Conservation (phyloP, 192 early-diverging fungal genomes). For the Umbelopsis sp. region DNA sequence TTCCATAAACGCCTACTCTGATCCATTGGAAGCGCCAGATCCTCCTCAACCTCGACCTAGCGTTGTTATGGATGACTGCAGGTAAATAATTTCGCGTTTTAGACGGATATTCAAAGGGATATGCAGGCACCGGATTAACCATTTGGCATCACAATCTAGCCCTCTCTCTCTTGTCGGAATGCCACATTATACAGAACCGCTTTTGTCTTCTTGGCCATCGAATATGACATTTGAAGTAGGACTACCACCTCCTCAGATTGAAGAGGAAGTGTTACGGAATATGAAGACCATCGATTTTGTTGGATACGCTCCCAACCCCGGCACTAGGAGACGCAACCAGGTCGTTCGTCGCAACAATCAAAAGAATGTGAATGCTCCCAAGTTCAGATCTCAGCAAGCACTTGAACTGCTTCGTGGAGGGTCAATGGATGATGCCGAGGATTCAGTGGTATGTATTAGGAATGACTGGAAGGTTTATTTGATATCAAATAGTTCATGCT, state of each 20-base stretch:
- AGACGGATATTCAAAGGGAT: no score
- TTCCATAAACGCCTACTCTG: constrained; percentile 66
- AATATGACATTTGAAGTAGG: constrained; percentile 71
- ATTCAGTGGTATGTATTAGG: constrained; percentile 16
- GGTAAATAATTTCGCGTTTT: constrained; percentile 39
- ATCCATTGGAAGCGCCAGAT: constrained; percentile 55
- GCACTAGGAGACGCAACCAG: constrained; percentile 78
- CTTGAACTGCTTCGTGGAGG: constrained; percentile 60
- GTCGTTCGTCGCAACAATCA: constrained; percentile 44
- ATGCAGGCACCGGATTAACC: constrained; percentile 1
- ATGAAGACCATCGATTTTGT: constrained; percentile 93
- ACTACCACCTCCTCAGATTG: constrained; percentile 72
- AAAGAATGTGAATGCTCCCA: constrained; percentile 57
- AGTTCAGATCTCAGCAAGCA: constrained; percentile 82
- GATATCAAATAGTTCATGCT: neutral
- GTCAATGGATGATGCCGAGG: constrained; percentile 39
- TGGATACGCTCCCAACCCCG: constrained; percentile 90
- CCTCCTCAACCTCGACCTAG: constrained; percentile 43
- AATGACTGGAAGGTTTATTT: neutral
- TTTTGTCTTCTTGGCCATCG: constrained; percentile 79
- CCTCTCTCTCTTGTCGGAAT: constrained; percentile 78
- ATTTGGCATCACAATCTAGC: constrained; percentile 35
- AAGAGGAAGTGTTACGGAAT: constrained; percentile 69
- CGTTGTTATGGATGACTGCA: constrained; percentile 55
- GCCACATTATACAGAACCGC: constrained; percentile 75